These are phyloP conservation scores for Pythium vanterpoolii DNA, from an alignment of 352 stramenopile genomes.

Conservation along the genomic window DNA sequence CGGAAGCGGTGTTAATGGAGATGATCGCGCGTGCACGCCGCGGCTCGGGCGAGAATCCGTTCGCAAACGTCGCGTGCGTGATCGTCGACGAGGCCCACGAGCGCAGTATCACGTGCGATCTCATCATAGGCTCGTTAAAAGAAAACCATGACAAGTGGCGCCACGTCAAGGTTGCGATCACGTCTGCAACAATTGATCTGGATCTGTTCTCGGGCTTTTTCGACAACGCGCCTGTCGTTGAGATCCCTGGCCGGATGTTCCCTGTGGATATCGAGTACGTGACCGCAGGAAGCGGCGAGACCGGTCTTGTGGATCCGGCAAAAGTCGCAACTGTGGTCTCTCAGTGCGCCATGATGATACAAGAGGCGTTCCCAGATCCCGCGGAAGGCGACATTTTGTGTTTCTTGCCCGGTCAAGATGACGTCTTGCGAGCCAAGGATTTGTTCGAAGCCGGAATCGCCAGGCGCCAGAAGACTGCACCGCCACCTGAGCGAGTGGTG, in stretches of 20 bases:
- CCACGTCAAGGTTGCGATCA: conserved; percentile 68
- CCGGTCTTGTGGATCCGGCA: conserved; percentile 6
- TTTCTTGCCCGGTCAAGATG: conserved; percentile 27
- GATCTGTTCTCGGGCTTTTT: conserved; percentile 79
- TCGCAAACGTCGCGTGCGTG: conserved; percentile 22
- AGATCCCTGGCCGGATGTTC: conserved; percentile 44
- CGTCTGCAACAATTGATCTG: conserved; percentile 83
- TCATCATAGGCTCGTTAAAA: conserved; percentile 29
- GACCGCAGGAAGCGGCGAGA: not conserved
- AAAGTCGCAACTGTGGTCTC: conserved; percentile 11
- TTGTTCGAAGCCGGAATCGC: conserved; percentile 13
- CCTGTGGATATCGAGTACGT: conserved; percentile 24
- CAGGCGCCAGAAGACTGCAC: not conserved
- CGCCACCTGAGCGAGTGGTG: not conserved
- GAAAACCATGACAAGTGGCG: conserved; percentile 25
- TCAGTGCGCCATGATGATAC: conserved; percentile 15
- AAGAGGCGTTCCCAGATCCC: conserved; percentile 14
- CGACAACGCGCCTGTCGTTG: conserved; percentile 35
- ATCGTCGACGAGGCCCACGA: conserved; percentile 32
- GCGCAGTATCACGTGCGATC: conserved; percentile 23
- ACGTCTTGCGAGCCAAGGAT: conserved; percentile 24
- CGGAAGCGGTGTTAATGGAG: conserved; percentile 25
- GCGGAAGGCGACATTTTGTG: conserved; percentile 23
- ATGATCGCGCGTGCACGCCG: conserved; percentile 21
- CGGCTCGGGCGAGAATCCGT: conserved; percentile 14